phyloP scores from a whole-genome alignment of 2,329 filamentous ascomycete genomes.

The Calonectria hongkongensis region DNA sequence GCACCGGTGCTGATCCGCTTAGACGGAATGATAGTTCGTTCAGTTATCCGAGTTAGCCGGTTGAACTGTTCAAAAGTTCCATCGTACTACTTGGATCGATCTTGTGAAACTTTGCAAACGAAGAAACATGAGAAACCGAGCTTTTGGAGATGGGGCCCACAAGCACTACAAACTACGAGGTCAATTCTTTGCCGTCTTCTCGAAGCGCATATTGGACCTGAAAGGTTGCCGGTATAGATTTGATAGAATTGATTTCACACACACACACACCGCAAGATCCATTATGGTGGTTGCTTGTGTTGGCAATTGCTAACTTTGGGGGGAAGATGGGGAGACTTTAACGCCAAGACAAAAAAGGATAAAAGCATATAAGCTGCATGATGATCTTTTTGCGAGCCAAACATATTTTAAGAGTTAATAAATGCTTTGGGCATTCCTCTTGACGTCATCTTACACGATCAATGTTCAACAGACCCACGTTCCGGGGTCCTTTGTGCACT shows the following conservation, averaged over 20 bases:
- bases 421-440: neutral
- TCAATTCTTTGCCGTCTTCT: neutral
- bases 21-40: neutral
- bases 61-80: neutral
- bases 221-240: neutral
- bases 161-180: no score
- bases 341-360: neutral
- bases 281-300: neutral
- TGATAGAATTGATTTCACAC: neutral
- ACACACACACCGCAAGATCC: no score
- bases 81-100: neutral
- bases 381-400: neutral
- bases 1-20: neutral
- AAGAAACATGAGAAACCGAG: no score
- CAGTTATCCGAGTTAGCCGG: neutral
- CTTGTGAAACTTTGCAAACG: neutral
- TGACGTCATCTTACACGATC: slow-evolving; percentile 3
- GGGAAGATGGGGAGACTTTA: no score
- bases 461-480: neutral
- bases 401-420: neutral
- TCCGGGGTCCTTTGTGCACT: neutral
- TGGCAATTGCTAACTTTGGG: neutral
- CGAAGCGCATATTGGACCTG: no score
- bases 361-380: neutral
- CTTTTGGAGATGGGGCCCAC: no score